Evolutionary conservation across 257 asterid genomes (phyloP).

Genomic region (Lithospermum erythrorhizon): DNA sequence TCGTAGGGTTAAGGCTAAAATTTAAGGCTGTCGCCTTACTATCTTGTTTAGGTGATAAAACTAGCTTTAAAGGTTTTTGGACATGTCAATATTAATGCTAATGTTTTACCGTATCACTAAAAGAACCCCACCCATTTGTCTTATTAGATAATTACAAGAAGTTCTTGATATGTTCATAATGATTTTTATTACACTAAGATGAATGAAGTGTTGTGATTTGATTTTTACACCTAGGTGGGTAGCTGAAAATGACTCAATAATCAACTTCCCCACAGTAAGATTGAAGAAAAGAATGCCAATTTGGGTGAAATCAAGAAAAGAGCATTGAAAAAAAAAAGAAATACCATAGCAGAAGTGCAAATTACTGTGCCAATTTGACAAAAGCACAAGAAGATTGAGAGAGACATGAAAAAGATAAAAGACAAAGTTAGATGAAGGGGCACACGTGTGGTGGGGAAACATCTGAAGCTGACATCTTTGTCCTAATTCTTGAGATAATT

Average conservation of each 20-base stretch:
- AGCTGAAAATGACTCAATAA: conserved; percentile 63
- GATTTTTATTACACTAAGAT: neutral
- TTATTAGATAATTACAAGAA: neutral
- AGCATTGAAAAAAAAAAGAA: neutral
- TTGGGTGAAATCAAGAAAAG: conserved; percentile 47
- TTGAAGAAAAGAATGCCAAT: conserved; percentile 77
- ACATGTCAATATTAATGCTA: neutral
- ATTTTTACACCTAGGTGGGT: conserved; percentile 45
- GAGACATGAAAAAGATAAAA: neutral
- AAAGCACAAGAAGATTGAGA: neutral
- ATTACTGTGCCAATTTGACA: neutral
- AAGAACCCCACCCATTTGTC: too few species aligned
- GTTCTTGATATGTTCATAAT: neutral
- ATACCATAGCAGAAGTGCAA: neutral
- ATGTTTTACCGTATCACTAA: too few species aligned
- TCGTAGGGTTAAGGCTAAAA: too few species aligned
- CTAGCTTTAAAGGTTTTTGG: too few species aligned
- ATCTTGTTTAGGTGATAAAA: too few species aligned
- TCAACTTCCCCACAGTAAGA: conserved; percentile 81
- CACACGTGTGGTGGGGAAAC: conserved; percentile 12
- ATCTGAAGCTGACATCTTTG: conserved; percentile 7
- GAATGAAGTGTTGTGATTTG: neutral
- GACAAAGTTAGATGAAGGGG: neutral
- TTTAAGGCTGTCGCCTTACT: too few species aligned
- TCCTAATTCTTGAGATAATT: neutral